These are phyloP conservation scores for Lentinula novae-zelandiae DNA, from an alignment of 1,284 basidiomycete genomes.

Conservation along the genomic window DNA sequence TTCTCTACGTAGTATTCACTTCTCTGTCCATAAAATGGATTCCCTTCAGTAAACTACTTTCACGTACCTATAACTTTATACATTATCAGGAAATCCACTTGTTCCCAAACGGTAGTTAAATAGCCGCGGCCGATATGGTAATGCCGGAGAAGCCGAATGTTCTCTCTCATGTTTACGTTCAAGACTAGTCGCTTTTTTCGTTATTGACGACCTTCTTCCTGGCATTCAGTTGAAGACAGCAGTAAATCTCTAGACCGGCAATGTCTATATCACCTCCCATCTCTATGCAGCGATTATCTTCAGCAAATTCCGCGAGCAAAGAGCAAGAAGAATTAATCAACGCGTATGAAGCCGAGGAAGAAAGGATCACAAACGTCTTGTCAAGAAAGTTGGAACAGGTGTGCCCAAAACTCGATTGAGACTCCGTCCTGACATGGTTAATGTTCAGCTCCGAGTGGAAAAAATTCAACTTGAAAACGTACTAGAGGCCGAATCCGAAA, in stretches of 20 bases:
- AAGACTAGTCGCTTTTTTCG: not conserved
- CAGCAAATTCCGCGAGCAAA: conserved; percentile 20
- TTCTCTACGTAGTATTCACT: not conserved
- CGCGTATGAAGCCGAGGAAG: conserved; percentile 83
- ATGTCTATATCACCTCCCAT: conserved; percentile 9
- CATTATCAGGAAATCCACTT: no score
- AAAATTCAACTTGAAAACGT: conserved; percentile 79
- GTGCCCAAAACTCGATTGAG: conserved; percentile 18
- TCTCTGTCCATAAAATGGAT: no score
- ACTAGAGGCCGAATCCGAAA: conserved; percentile 76
- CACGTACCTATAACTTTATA: no score
- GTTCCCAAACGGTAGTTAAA: no score
- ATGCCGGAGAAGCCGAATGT: not conserved
- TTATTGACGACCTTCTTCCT: not conserved
- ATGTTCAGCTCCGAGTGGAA: conserved; percentile 65
- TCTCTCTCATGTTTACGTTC: conserved; percentile 1
- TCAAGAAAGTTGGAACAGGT: conserved; percentile 80
- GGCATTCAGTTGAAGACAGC: not conserved
- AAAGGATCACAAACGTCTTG: conserved; percentile 76
- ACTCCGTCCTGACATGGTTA: not conserved
- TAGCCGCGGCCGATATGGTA: not conserved
- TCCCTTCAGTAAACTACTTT: no score
- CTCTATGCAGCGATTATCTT: conserved; percentile 3
- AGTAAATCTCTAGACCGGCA: not conserved
- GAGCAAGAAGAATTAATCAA: conserved; percentile 74